phyloP scores from a whole-genome alignment of 371 early-diverging fungal genomes.

The Apophysomyces elegans region DNA sequence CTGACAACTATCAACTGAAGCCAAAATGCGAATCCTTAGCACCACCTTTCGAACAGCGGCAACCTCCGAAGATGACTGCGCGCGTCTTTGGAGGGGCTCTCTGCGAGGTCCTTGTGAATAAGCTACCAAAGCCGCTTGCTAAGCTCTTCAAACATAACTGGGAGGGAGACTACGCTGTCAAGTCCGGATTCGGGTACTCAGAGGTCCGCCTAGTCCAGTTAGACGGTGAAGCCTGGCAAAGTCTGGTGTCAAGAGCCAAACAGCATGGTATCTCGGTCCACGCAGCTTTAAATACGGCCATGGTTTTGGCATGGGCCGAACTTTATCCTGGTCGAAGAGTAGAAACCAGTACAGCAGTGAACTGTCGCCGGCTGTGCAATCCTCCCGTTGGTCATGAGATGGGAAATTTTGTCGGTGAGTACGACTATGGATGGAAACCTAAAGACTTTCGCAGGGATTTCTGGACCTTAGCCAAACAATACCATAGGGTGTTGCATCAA shows the following conservation, averaged over 20 bases:
- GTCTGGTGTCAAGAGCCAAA: slow-evolving; percentile 22
- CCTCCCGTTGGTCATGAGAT: slow-evolving; percentile 34
- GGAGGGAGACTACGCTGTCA: slow-evolving; percentile 37
- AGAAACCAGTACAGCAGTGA: slow-evolving; percentile 35
- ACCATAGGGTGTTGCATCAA: slow-evolving; percentile 22
- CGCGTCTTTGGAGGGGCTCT: slow-evolving; percentile 25
- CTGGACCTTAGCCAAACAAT: slow-evolving; percentile 34
- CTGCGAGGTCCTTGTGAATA: slow-evolving; percentile 10
- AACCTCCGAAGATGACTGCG: slow-evolving; percentile 18
- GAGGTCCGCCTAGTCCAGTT: slow-evolving; percentile 22
- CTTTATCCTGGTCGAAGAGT: slow-evolving; percentile 23
- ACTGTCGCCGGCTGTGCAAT: slow-evolving; percentile 41
- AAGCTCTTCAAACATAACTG: slow-evolving; percentile 18
- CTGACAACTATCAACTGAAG: background rate
- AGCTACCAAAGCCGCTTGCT: slow-evolving; percentile 19
- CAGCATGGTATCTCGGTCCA: slow-evolving; percentile 32
- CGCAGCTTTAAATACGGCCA: slow-evolving; percentile 31
- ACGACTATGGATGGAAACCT: slow-evolving; percentile 25
- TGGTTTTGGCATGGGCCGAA: slow-evolving; percentile 32
- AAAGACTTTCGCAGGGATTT: slow-evolving; percentile 10
- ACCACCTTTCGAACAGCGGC: slow-evolving; percentile 28
- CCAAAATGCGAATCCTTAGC: slow-evolving; percentile 10
- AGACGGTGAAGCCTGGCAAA: slow-evolving; percentile 17
- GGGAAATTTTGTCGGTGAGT: slow-evolving; percentile 47
- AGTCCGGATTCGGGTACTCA: slow-evolving; percentile 27